Base-by-base conservation (phyloP, 768 basidiomycete genomes). In the Podaxis sp. region DNA sequence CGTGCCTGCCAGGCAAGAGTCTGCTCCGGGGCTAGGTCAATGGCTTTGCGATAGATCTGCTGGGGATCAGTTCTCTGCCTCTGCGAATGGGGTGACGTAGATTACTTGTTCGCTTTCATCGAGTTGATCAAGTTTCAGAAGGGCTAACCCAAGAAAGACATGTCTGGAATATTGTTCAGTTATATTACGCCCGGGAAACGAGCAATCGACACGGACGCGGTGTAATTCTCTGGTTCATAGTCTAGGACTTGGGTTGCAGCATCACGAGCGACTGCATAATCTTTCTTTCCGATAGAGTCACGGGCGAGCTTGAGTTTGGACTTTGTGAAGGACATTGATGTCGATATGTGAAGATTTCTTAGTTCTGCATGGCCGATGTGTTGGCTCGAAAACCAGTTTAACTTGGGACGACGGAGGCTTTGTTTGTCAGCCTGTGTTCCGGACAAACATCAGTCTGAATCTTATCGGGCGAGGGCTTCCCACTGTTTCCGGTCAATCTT, bases 51-150 rank as follows among this genome's bases (percentile, higher is more conserved):
- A 72, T 96, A 98, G 27, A 83, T 81, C 93, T 96, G 68, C 33
- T 36, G 64, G 40, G 15, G 50, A 15, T 59, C 56, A 63, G 65
- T 52, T 69, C 73, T 58, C 56, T 57, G 40, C 37, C 36, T 47
- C 13, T 55, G 59, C 29, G 24, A 27, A 27, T 17, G 19, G 47
- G 33, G 36, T 64, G 60, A 58, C 47, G 67, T 33, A 79, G 47
- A 49, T 82, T 84, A 96, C 95, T 86, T 90, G 85, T 79, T 98
- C 95, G 78, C 94, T 90, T 71, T 87, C 77, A 41, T 87, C 83
- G 22, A 78, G 73, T 58, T 91, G 82, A 27, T 85, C 85, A 2
- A 96, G 77, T 70, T 96, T 93, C 11, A 93, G 78, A 24, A 83
- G 79, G 1, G 97, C 87, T 11, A 97, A 76, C 2, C 88, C 95